These are phyloP conservation scores for Tephrocybe sp. DNA, from an alignment of 768 basidiomycete genomes.

Conservation along the genomic window DNA sequence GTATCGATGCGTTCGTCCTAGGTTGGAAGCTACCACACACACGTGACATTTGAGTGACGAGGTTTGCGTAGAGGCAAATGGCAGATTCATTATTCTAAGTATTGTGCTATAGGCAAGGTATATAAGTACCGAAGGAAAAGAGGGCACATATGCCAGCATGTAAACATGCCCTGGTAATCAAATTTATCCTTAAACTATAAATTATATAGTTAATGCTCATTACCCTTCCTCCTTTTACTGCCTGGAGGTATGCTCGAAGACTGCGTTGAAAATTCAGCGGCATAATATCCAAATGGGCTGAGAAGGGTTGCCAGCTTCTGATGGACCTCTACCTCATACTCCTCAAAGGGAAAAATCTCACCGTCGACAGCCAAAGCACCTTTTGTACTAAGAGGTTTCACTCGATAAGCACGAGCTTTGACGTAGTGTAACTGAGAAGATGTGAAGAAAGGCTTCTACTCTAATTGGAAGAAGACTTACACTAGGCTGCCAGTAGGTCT, in stretches of 20 bases:
- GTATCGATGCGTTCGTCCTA: not conserved
- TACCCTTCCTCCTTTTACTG: slow-evolving; percentile 2
- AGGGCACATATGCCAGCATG: no score
- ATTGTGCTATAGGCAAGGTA: no score
- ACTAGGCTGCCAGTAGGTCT: slow-evolving; percentile 57
- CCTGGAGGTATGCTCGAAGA: not conserved
- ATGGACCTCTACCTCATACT: slow-evolving; percentile 78
- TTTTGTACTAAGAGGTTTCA: slow-evolving; percentile 55
- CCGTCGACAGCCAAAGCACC: slow-evolving; percentile 76
- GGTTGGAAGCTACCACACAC: no score
- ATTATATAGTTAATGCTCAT: slow-evolving; percentile 5
- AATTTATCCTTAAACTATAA: no score
- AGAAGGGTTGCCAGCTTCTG: slow-evolving; percentile 63
- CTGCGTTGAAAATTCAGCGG: slow-evolving; percentile 46
- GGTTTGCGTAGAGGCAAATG: no score
- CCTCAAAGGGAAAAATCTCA: slow-evolving; percentile 71
- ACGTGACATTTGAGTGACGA: no score
- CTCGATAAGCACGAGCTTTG: slow-evolving; percentile 73
- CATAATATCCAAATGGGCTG: slow-evolving; percentile 63
- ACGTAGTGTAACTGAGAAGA: slow-evolving; percentile 60
- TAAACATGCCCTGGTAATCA: no score
- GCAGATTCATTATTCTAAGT: not conserved
- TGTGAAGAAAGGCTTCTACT: slow-evolving; percentile 10
- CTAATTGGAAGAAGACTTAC: slow-evolving; percentile 34
- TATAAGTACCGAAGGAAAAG: not conserved